Conservation (phyloP, 192 early-diverging fungal genomes). For the Entophlyctis helioformis region DNA sequence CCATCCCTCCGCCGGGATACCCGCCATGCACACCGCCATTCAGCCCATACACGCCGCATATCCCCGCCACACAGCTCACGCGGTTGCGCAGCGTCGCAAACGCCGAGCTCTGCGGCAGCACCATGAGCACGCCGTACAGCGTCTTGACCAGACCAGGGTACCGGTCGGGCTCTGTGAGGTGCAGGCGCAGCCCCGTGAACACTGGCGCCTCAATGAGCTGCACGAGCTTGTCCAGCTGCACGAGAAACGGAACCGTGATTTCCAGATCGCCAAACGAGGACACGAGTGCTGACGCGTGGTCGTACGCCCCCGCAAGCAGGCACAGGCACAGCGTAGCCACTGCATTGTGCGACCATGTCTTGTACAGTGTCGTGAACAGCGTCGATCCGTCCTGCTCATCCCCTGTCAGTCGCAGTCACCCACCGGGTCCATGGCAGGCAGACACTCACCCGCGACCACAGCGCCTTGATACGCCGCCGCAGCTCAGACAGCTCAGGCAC, state of each 20-base stretch:
- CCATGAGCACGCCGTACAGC: constrained; percentile 92
- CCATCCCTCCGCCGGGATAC: background rate
- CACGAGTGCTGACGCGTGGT: constrained; percentile 72
- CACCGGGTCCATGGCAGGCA: too few relatives aligned
- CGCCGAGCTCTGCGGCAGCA: constrained; percentile 90
- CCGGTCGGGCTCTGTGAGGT: constrained; percentile 82
- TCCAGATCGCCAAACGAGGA: constrained; percentile 82
- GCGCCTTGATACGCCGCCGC: constrained; percentile 62
- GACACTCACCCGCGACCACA: constrained; percentile 50
- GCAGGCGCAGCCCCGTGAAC: constrained; percentile 88
- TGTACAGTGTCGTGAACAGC: constrained; percentile 78
- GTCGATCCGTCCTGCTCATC: constrained; percentile 64
- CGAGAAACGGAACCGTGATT: constrained; percentile 85
- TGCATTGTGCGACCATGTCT: constrained; percentile 94
- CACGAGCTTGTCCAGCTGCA: constrained; percentile 97
- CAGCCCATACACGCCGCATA: constrained; percentile 7
- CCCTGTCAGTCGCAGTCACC: too few relatives aligned
- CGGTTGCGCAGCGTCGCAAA: constrained; percentile 92
- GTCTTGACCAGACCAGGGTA: constrained; percentile 86
- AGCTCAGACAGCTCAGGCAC: constrained; percentile 80
- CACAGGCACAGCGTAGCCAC: constrained; percentile 89
- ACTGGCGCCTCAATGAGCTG: constrained; percentile 96
- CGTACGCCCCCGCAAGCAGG: constrained; percentile 93
- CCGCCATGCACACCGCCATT: background rate
- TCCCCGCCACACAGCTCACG: constrained; percentile 66